Evolutionary conservation across 192 early-diverging fungal genomes (phyloP).

Genomic region (Coemansia umbellata): DNA sequence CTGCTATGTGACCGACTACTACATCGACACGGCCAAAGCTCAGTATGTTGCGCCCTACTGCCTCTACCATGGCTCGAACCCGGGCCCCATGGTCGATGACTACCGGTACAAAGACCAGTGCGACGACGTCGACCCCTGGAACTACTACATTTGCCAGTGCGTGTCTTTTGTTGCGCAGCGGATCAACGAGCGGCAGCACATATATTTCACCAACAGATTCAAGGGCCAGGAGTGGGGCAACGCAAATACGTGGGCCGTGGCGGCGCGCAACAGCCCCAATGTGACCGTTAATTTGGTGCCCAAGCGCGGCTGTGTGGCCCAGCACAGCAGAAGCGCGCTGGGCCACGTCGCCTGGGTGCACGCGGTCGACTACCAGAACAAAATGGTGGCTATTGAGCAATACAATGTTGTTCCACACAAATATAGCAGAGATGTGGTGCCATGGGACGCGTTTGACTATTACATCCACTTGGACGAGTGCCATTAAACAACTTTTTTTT

Average conservation of each 20-base stretch:
- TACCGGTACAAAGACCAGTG: slow-evolving; percentile 33
- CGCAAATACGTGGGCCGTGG: slow-evolving; percentile 38
- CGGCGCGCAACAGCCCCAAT: slow-evolving; percentile 16
- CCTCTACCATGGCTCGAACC: slow-evolving; percentile 10
- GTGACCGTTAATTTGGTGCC: slow-evolving; percentile 23
- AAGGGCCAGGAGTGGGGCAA: slow-evolving; percentile 40
- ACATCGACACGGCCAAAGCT: slow-evolving; percentile 16
- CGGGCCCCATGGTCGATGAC: slow-evolving; percentile 29
- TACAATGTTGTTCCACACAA: slow-evolving; percentile 30
- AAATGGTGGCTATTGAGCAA: slow-evolving; percentile 35
- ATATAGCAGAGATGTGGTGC: slow-evolving; percentile 23
- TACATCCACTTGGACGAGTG: slow-evolving; percentile 23
- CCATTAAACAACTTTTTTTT: too few relatives aligned
- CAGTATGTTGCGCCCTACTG: slow-evolving; percentile 12
- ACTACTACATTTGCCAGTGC: slow-evolving; percentile 41
- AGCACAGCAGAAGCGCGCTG: slow-evolving; percentile 16
- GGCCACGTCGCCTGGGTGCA: slow-evolving; percentile 44
- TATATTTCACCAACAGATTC: slow-evolving; percentile 39
- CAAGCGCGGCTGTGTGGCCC: slow-evolving; percentile 18
- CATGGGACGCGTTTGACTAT: slow-evolving; percentile 32
- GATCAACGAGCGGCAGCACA: slow-evolving; percentile 37
- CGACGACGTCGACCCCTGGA: slow-evolving; percentile 38
- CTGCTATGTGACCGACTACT: slow-evolving; percentile 40
- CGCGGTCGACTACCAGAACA: slow-evolving; percentile 10
- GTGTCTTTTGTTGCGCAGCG: slow-evolving; percentile 45